Evolutionary conservation across 495 filamentous ascomycete species (phyloP).

Genomic region (Hamigera avellanea): DNA sequence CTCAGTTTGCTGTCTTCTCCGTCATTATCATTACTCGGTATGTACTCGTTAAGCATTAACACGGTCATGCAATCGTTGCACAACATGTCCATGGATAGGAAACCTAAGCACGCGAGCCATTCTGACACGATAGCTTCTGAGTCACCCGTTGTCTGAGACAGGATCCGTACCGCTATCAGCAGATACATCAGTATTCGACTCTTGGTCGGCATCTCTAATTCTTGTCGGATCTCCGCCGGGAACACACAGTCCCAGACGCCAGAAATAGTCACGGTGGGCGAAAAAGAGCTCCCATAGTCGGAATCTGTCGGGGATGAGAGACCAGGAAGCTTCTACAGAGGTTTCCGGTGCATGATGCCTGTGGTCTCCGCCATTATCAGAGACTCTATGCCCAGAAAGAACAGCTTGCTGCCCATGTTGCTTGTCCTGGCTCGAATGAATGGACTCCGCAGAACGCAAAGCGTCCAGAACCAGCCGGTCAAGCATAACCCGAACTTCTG

Average conservation of each 20-base stretch:
- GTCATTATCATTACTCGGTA: too few relatives aligned
- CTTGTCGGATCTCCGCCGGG: conserved; percentile 62
- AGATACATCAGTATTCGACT: too few relatives aligned
- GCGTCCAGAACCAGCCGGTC: conserved; percentile 1
- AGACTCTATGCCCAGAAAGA: conserved; percentile 5
- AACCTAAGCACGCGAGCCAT: too few relatives aligned
- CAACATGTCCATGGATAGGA: too few relatives aligned
- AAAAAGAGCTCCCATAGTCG: conserved; percentile 87
- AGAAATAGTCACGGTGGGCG: conserved; percentile 94
- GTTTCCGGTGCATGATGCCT: too few relatives aligned
- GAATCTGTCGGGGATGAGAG: conserved; percentile 47
- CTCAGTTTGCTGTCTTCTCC: too few relatives aligned
- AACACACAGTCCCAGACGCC: conserved; percentile 80
- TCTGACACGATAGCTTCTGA: too few relatives aligned
- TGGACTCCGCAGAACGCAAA: conserved; percentile 2
- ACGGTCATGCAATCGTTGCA: too few relatives aligned
- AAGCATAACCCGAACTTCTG: conserved; percentile 5
- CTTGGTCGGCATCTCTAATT: neutral
- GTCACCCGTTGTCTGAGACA: too few relatives aligned
- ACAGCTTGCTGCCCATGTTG: conserved; percentile 3
- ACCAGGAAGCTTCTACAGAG: too few relatives aligned
- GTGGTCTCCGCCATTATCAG: conserved; percentile 8
- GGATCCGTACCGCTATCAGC: too few relatives aligned
- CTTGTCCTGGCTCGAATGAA: neutral
- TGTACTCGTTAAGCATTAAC: too few relatives aligned